A percentile compares a stretch with the other conserved stretches of the same genome.
phyloP scores from a whole-genome alignment of 768 basidiomycete genomes.

The Trametes villosa region DNA sequence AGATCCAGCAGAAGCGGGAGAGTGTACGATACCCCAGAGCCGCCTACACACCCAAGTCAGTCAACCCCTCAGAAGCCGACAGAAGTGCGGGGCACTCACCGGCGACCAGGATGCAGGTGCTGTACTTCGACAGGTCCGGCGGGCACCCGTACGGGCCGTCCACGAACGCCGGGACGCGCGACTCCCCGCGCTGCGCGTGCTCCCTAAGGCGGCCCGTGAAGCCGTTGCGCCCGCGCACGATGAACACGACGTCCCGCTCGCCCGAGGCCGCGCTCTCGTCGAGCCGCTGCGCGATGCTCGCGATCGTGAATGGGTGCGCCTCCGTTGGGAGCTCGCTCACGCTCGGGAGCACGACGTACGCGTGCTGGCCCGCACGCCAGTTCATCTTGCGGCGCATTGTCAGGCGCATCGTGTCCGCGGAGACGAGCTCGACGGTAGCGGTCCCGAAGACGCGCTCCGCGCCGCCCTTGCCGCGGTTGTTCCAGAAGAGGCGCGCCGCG shows the following conservation, averaged over 20 bases:
- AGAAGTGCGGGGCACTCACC: constrained; percentile 29
- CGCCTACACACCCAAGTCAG: constrained; percentile 28
- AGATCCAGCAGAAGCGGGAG: constrained; percentile 40
- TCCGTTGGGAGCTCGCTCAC: constrained; percentile 44
- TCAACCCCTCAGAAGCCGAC: too few species aligned
- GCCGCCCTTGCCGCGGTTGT: constrained; percentile 40
- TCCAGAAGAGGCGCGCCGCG: constrained; percentile 42
- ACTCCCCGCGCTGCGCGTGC: constrained; percentile 19
- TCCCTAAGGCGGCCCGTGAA: constrained; percentile 47
- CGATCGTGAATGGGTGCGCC: constrained; percentile 56
- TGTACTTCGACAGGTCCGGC: constrained; percentile 37
- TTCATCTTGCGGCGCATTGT: constrained; percentile 45
- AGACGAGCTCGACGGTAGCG: constrained; percentile 47
- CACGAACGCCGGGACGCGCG: constrained; percentile 37
- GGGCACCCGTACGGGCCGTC: constrained; percentile 49
- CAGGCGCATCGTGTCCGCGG: constrained; percentile 49
- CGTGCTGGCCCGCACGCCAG: constrained; percentile 56
- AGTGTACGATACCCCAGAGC: constrained; percentile 40
- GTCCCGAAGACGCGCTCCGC: constrained; percentile 30
- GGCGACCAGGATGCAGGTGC: constrained; percentile 42
- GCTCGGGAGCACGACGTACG: constrained; percentile 51
- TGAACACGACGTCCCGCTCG: constrained; percentile 49
- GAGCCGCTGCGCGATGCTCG: constrained; percentile 41
- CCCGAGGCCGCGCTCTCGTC: constrained; percentile 11
- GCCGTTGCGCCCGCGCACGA: constrained; percentile 54